phyloP scores from a whole-genome alignment of 2,329 filamentous ascomycete species.

The Drechslera avenae region DNA sequence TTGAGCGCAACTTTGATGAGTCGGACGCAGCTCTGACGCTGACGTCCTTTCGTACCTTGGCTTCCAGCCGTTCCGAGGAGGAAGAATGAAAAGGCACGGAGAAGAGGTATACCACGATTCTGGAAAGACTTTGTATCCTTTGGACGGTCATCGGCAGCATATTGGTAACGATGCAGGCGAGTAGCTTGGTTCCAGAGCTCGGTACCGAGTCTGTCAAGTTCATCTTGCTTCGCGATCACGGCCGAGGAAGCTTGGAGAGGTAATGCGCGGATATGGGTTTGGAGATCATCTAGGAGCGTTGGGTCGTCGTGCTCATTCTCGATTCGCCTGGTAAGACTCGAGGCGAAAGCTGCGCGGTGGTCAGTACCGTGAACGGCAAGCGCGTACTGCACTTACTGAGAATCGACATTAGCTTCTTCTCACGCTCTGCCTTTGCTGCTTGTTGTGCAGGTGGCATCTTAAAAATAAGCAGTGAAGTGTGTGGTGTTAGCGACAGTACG shows the following conservation, averaged over 20 bases:
- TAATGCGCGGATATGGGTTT: constrained; percentile 51
- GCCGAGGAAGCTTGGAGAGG: constrained; percentile 33
- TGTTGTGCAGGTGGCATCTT: constrained; percentile 33
- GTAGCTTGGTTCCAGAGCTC: constrained; percentile 71
- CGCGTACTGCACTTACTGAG: constrained; percentile 29
- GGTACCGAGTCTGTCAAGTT: constrained; percentile 62
- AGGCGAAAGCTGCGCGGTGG: constrained; percentile 40
- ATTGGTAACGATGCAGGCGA: constrained; percentile 49
- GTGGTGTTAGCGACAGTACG: too few relatives aligned
- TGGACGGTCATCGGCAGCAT: constrained; percentile 30
- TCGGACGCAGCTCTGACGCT: constrained; percentile 52
- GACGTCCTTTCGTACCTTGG: constrained; percentile 22
- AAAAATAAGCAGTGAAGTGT: too few relatives aligned
- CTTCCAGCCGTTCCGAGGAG: constrained; percentile 61
- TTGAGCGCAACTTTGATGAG: constrained; percentile 72
- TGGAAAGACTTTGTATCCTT: constrained; percentile 35
- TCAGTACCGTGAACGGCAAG: constrained; percentile 12
- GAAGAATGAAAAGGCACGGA: constrained; percentile 67
- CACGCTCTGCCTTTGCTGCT: constrained; percentile 38
- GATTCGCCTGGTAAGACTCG: constrained; percentile 33
- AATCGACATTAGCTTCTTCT: constrained; percentile 43
- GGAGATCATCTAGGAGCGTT: constrained; percentile 43
- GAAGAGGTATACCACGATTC: constrained; percentile 33
- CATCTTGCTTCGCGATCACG: constrained; percentile 47
- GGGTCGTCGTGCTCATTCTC: constrained; percentile 20